phyloP scores from a whole-genome alignment of 257 asterid genomes.

The Solanum gracilifrons region DNA sequence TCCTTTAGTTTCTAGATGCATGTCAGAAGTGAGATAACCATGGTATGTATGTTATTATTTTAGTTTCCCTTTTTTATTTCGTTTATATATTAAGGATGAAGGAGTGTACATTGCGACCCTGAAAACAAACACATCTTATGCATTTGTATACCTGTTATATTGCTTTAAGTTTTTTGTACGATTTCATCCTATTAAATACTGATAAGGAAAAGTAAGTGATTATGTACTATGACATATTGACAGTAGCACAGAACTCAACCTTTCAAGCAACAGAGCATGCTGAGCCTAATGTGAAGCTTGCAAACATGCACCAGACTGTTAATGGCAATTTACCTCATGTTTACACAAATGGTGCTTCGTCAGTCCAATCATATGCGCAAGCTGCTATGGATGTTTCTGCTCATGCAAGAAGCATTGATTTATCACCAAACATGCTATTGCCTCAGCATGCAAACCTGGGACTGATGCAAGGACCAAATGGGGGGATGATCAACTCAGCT shows the following conservation, averaged over 20 bases:
- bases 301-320: conserved; percentile 31
- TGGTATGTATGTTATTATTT: not conserved
- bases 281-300: conserved; percentile 35
- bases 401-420: conserved; percentile 35
- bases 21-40: not conserved
- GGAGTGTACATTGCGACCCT: not conserved
- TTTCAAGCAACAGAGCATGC: conserved; percentile 30
- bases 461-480: conserved; percentile 49
- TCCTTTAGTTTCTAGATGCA: not conserved
- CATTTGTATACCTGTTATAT: not conserved
- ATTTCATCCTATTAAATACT: not conserved
- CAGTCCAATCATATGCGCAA: conserved; percentile 40
- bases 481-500: conserved; percentile 33
- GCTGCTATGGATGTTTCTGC: conserved; percentile 27
- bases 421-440: conserved; percentile 25
- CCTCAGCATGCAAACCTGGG: conserved; percentile 46
- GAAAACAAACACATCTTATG: not conserved
- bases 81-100: not conserved
- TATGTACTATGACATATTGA: not conserved
- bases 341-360: conserved; percentile 35
- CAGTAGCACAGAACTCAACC: conserved; percentile 38
- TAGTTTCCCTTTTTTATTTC: not conserved
- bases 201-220: not conserved
- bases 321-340: conserved; percentile 21
- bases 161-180: not conserved